Conservation (phyloP, 306 rosid genomes). For the Ormosia emarginata region DNA sequence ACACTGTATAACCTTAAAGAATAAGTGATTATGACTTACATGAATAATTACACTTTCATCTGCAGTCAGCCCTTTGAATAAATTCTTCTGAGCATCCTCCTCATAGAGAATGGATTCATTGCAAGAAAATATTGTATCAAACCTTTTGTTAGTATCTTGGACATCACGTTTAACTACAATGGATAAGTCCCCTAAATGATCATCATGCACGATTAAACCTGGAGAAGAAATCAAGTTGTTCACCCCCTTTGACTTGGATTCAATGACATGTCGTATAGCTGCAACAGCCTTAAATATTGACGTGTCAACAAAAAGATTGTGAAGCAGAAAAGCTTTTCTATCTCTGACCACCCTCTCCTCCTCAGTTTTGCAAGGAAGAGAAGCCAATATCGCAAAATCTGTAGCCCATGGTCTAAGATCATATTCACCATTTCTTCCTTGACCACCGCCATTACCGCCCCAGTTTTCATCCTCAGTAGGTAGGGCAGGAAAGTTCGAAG, state of each 20-base stretch:
- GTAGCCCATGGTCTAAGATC: constrained; percentile 79
- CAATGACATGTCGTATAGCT: constrained; percentile 51
- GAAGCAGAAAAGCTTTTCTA: constrained; percentile 91
- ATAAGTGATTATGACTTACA: constrained; percentile 46
- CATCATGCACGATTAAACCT: constrained; percentile 42
- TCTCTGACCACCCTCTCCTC: constrained; percentile 90
- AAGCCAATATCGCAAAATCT: constrained; percentile 61
- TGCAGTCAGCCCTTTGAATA: constrained; percentile 87
- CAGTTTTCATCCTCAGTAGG: constrained; percentile 88
- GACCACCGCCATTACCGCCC: constrained; percentile 95
- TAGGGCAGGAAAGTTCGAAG: constrained; percentile 53
- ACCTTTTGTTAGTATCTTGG: constrained; percentile 33
- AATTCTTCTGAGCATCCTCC: constrained; percentile 54
- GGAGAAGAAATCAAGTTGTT: constrained; percentile 22
- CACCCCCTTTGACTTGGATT: constrained; percentile 38
- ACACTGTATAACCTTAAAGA: background rate
- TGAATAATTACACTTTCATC: constrained; percentile 84
- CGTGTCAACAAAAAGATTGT: constrained; percentile 72
- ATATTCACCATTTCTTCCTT: constrained; percentile 60
- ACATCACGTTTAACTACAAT: constrained; percentile 46
- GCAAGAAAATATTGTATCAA: background rate
- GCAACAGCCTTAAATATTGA: constrained; percentile 69
- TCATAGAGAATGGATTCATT: constrained; percentile 21
- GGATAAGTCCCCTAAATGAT: constrained; percentile 65
- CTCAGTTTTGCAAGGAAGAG: constrained; percentile 89